Base-by-base conservation (phyloP, 2,329 filamentous ascomycete genomes). In the Talaromyces piceae region DNA sequence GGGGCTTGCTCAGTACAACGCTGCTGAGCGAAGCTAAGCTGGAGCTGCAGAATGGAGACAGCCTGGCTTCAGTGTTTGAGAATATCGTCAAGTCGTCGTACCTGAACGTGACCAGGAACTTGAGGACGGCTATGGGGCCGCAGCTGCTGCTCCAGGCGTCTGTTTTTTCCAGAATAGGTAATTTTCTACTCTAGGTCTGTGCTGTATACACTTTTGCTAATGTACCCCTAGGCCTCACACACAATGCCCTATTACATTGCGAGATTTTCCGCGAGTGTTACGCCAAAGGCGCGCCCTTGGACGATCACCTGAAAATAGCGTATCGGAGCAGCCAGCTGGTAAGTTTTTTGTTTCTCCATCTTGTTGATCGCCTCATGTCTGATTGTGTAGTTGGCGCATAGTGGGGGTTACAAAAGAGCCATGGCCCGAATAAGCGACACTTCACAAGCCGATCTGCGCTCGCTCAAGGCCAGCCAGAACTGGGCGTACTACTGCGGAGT, bases 1-100 rank as follows among this genome's bases (percentile, higher is more conserved):
- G 88, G 81, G 83, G 83, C 48, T 73, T 96, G 2, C 82, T 91
- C 72, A 89, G 87, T 63, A 90, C 88, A 2, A 87, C 89, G 1
- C 73, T 95, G 12, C 75, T 95, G 49, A 90, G 86, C 59, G 91
- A 97, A 67, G 88, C 90, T 2, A 94, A 91, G 64, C 73, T 94
- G 39, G 81, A 81, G 18, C 76, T 96, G 51, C 78, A 82, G 49
- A 85, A 83, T 61, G 89, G 80, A 44, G 79, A 81, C 52, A 77
- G 75, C 52, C 67, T 82, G 41, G 70, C 79, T 2, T 73, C 74
- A 30, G 83, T 87, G 1, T 76, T 93, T 48, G 90, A 95, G 64
- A 81, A 84, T 58, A 79, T 95, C 54, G 79, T 87, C n/a, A 86
- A 90, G 62, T 87, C 88, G 57, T 88, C 87, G 1, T 87, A 93